phyloP scores from a whole-genome alignment of 768 basidiomycete genomes.

The Infundibulicybe gibba region DNA sequence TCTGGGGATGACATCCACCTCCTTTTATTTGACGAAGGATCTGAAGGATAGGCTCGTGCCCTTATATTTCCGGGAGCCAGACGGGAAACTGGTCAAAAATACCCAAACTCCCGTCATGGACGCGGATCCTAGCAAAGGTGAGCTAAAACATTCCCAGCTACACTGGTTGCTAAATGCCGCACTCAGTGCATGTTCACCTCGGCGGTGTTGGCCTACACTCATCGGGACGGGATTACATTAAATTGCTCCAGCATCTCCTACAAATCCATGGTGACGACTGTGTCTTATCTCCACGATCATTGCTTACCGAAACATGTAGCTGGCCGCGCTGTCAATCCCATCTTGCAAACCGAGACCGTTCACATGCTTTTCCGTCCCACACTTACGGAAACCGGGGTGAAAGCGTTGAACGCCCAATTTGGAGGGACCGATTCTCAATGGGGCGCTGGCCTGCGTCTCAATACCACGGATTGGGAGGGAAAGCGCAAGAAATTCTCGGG shows the following conservation, averaged over 20 bases:
- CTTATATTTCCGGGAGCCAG: constrained; percentile 16
- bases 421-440: constrained; percentile 17
- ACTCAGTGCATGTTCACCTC: background rate
- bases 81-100: constrained; percentile 15
- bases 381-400: background rate
- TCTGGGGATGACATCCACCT: constrained; percentile 19
- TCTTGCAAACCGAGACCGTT: background rate
- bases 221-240: background rate
- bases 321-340: background rate
- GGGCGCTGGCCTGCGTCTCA: constrained; percentile 22
- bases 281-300: background rate
- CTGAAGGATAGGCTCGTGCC: constrained; percentile 13
- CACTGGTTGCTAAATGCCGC: background rate
- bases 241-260: background rate
- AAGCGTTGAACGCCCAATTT: constrained; percentile 2
- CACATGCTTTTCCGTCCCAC: background rate
- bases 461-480: constrained; percentile 21
- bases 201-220: background rate
- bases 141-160: background rate
- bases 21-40: constrained; percentile 23
- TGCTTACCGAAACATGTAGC: background rate
- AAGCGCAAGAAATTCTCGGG: constrained; percentile 24
- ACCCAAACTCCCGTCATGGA: constrained; percentile 17
- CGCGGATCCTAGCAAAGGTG: constrained; percentile 22
- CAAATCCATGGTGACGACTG: background rate